Percentiles rank a stretch among this genome's conserved stretches.
Conservation (phyloP, 306 rosid genomes). For the Quercus robur region DNA sequence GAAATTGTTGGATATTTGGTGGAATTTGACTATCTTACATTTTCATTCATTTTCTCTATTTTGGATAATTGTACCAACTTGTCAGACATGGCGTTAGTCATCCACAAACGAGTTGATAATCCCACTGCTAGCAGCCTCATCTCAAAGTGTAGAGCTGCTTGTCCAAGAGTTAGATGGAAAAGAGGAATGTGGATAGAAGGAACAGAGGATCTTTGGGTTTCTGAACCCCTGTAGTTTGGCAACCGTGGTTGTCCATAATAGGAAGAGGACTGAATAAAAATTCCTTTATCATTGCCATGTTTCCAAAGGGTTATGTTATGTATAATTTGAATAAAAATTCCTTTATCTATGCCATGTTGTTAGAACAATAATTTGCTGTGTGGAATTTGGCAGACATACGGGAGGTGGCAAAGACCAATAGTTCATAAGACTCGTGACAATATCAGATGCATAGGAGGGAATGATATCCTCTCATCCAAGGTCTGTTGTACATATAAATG, state of each 20-base stretch:
- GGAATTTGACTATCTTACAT: conserved; percentile 25
- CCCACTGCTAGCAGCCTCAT: conserved; percentile 31
- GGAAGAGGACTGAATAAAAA: not conserved
- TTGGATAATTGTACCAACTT: conserved; percentile 35
- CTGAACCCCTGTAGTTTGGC: conserved; percentile 30
- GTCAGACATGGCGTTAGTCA: conserved; percentile 37
- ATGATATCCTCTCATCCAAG: no score
- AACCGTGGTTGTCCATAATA: not conserved
- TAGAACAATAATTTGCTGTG: not conserved
- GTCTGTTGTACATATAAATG: no score
- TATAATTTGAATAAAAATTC: not conserved
- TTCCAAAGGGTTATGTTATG: no score
- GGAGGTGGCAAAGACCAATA: not conserved
- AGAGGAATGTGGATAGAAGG: conserved; percentile 70
- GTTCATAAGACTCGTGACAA: not conserved
- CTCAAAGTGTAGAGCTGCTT: conserved; percentile 32
- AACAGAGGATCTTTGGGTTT: conserved; percentile 42
- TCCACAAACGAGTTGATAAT: conserved; percentile 35
- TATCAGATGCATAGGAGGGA: not conserved
- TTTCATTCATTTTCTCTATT: conserved; percentile 36
- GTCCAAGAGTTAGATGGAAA: conserved; percentile 50
- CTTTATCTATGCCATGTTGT: not conserved
- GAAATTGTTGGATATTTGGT: conserved; percentile 38
- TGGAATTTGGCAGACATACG: not conserved
- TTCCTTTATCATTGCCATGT: not conserved